phyloP scores from a whole-genome alignment of 768 basidiomycete genomes.

The Kwoniella heveanensis region DNA sequence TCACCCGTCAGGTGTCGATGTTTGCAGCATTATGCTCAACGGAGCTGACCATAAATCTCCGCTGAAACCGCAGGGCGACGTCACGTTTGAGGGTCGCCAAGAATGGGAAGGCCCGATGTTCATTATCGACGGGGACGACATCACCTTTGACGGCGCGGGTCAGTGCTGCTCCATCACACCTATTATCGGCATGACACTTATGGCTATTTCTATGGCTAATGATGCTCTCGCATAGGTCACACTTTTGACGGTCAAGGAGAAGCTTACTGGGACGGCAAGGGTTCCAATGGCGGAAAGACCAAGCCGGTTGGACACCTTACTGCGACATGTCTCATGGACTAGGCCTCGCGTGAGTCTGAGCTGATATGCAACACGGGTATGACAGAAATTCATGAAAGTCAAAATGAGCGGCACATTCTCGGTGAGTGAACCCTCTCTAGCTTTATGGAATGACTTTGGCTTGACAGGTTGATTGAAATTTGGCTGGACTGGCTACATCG shows the following conservation, averaged over 20 bases:
- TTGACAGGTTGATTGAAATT: too few species aligned
- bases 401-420: slow-evolving; percentile 13
- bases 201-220: too few species aligned
- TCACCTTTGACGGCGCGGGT: slow-evolving; percentile 17
- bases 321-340: too few species aligned
- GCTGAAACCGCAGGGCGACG: slow-evolving; percentile 6
- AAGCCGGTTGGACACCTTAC: slow-evolving; percentile 10
- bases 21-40: too few species aligned
- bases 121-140: slow-evolving; percentile 12
- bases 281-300: slow-evolving; percentile 16
- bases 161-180: background rate
- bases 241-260: slow-evolving; percentile 14
- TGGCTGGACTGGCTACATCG: too few species aligned
- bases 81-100: slow-evolving; percentile 6
- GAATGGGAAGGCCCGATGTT: slow-evolving; percentile 22
- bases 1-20: too few species aligned
- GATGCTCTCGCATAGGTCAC: too few species aligned
- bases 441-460: too few species aligned
- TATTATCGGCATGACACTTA: background rate
- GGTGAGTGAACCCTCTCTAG: slow-evolving; percentile 1
- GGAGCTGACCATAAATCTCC: background rate
- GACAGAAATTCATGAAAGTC: slow-evolving; percentile 19
- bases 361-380: background rate
- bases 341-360: background rate
- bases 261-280: slow-evolving; percentile 13